Conservation (phyloP, 768 basidiomycete species). For the Albatrellus ellisii region DNA sequence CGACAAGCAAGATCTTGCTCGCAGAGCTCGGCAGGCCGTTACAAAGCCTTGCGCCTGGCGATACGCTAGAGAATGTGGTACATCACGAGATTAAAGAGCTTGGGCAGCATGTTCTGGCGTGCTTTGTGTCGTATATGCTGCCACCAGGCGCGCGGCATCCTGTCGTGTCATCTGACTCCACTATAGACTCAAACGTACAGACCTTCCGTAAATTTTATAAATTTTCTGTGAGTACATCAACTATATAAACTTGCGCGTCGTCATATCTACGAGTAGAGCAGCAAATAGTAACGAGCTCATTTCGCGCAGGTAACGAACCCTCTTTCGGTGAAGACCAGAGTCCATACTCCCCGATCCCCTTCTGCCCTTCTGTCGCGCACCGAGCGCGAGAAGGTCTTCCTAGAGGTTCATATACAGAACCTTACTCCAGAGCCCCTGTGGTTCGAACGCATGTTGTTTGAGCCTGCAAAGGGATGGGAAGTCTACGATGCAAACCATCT, state of each 20-base stretch:
- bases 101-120: conserved; percentile 81
- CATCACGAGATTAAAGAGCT: conserved; percentile 90
- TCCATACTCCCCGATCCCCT: conserved; percentile 64
- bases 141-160: conserved; percentile 43
- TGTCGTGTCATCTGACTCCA: conserved; percentile 25
- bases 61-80: conserved; percentile 54
- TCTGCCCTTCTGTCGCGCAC: conserved; percentile 47
- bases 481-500: conserved; percentile 41
- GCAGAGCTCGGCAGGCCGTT: conserved; percentile 50
- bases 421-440: conserved; percentile 62
- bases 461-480: conserved; percentile 55
- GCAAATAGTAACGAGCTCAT: no score
- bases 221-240: conserved; percentile 51
- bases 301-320: conserved; percentile 75
- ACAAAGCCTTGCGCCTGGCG: conserved; percentile 35
- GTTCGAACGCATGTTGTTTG: conserved; percentile 74
- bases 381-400: conserved; percentile 74
- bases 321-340: conserved; percentile 89
- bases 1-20: conserved; percentile 45
- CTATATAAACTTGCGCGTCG: background rate
- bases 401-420: conserved; percentile 91
- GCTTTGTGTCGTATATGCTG: conserved; percentile 72
- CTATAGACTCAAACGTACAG: conserved; percentile 39
- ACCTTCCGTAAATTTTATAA: conserved; percentile 87
- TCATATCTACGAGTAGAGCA: background rate